Evolutionary conservation across 208 protist genomes (phyloP).

Genomic region (Leishmania tropica): DNA sequence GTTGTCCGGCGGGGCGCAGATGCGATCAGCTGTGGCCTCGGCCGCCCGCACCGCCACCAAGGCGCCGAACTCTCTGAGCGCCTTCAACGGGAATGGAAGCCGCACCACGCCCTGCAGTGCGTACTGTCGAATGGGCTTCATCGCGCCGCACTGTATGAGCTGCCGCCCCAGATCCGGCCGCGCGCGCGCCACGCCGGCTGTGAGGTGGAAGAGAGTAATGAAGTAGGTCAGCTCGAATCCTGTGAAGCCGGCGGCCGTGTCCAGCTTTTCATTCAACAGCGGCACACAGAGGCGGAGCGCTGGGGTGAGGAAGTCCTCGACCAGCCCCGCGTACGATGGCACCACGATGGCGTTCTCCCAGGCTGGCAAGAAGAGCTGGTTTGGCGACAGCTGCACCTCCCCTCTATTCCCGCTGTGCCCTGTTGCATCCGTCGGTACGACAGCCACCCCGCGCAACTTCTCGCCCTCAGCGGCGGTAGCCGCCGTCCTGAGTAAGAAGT

Average conservation of each 20-base stretch:
- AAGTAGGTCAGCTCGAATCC: slow-evolving; percentile 36
- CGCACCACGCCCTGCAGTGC: slow-evolving; percentile 42
- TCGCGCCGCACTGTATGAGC: slow-evolving; percentile 46
- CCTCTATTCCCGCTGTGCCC: slow-evolving; percentile 5
- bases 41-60: slow-evolving; percentile 30
- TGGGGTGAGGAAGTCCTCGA: slow-evolving; percentile 34
- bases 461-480: slow-evolving; percentile 22
- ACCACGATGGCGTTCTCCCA: slow-evolving; percentile 17
- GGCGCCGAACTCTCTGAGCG: slow-evolving; percentile 59
- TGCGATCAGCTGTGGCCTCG: slow-evolving; percentile 16
- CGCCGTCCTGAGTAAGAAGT: slow-evolving; percentile 2
- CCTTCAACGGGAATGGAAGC: slow-evolving; percentile 45
- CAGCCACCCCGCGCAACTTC: slow-evolving; percentile 17
- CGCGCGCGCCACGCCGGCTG: slow-evolving; percentile 37
- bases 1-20: slow-evolving; percentile 7
- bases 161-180: slow-evolving; percentile 40
- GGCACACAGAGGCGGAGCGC: slow-evolving; percentile 26
- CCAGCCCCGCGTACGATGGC: slow-evolving; percentile 29
- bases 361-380: slow-evolving; percentile 22
- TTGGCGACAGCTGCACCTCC: slow-evolving; percentile 19
- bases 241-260: slow-evolving; percentile 9
- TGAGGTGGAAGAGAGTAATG: slow-evolving; percentile 44
- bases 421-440: slow-evolving; percentile 18
- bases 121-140: slow-evolving; percentile 47
- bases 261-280: slow-evolving; percentile 20